Evolutionary conservation across 2,329 filamentous ascomycete genomes (phyloP).

Genomic region (Fusarium luffae): DNA sequence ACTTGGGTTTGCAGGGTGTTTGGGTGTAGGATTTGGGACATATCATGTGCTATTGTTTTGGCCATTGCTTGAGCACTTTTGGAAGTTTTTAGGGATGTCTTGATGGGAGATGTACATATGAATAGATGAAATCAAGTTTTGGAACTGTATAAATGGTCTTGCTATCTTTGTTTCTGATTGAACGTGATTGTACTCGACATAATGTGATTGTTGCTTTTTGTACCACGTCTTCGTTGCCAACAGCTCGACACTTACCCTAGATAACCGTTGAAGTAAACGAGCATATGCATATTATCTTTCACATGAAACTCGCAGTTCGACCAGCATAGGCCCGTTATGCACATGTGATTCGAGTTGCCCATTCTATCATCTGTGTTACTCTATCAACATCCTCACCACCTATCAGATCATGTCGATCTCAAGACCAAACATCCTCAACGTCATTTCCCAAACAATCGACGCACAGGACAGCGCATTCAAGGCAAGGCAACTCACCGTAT

Average conservation of each 20-base stretch:
- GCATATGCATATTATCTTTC: neutral
- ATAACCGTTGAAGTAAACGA: neutral
- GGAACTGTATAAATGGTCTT: constrained; percentile 23
- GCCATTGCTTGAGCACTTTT: constrained; percentile 15
- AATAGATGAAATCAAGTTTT: constrained; percentile 10
- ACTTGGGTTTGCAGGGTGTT: constrained; percentile 34
- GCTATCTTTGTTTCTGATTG: constrained; percentile 2
- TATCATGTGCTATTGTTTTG: constrained; percentile 11
- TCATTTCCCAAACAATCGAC: constrained; percentile 6
- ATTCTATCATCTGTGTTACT: neutral
- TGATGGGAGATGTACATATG: constrained; percentile 17
- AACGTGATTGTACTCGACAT: neutral
- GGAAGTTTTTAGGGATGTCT: constrained; percentile 13
- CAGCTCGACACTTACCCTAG: neutral
- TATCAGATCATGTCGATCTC: constrained; percentile 10
- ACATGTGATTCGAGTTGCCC: neutral
- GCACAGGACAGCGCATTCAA: constrained; percentile 12
- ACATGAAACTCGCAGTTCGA: neutral
- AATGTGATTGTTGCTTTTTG: neutral
- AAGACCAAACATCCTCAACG: neutral
- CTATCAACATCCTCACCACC: neutral
- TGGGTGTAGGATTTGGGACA: constrained; percentile 20
- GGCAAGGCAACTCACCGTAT: neutral
- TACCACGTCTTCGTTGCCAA: neutral
- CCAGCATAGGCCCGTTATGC: neutral